phyloP scores from a whole-genome alignment of 1,284 basidiomycete species.

The Trichosporon sp. region DNA sequence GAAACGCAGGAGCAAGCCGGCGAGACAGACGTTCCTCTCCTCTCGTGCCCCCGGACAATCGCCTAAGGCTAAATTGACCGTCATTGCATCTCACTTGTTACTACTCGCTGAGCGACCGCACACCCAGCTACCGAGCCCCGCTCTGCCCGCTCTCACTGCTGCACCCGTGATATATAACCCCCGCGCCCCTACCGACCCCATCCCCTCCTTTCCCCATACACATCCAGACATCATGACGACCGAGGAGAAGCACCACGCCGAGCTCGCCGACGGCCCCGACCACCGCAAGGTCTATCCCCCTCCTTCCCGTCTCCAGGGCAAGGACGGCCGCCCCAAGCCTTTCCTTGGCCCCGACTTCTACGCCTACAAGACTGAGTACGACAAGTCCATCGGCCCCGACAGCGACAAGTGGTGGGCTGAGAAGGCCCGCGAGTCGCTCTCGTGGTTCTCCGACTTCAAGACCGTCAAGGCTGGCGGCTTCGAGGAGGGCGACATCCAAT shows the following conservation, averaged over 20 bases:
- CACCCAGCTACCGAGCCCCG: background rate
- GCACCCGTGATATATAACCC: slow-evolving; percentile 10
- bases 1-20: background rate
- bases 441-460: slow-evolving; percentile 91
- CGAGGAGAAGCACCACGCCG: slow-evolving; percentile 37
- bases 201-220: background rate
- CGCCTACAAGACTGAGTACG: slow-evolving; percentile 70
- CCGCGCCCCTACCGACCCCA: background rate
- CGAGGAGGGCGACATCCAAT: slow-evolving; percentile 82
- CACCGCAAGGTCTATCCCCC: slow-evolving; percentile 48
- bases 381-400: slow-evolving; percentile 70
- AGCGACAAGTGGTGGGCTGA: slow-evolving; percentile 86
- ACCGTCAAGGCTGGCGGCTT: slow-evolving; percentile 86
- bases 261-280: slow-evolving; percentile 45
- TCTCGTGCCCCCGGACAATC: slow-evolving; percentile 9
- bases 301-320: slow-evolving; percentile 47
- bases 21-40: slow-evolving; percentile 4
- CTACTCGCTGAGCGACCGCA: background rate
- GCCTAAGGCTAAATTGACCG: slow-evolving; percentile 18
- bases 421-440: slow-evolving; percentile 76
- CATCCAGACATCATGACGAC: slow-evolving; percentile 6
- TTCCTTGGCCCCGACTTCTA: slow-evolving; percentile 75
- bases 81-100: background rate
- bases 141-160: background rate
- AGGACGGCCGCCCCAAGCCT: slow-evolving; percentile 56